Evolutionary conservation across 1,284 basidiomycete genomes (phyloP), one percentile per base, ranked within the genome.

Genomic region (Bondarzewia mesenterica): DNA sequence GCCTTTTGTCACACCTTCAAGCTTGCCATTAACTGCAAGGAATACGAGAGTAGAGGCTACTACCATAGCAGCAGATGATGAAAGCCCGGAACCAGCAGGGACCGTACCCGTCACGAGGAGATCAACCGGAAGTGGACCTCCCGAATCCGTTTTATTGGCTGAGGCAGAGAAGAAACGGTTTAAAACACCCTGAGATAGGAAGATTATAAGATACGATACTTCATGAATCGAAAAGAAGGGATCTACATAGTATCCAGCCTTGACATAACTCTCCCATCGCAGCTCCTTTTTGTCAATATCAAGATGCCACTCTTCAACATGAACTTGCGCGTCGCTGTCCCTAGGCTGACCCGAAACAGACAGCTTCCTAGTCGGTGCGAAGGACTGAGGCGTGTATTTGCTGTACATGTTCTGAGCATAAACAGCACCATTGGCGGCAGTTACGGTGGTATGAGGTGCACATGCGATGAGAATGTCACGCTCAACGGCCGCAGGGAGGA

Each of bases 261-360:
- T 91, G 58, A 92, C 80, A 62, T 92, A 93, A 60, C 85, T 89
- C 60, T 89, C 86, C 91, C 89, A 93, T 48, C 85, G 69, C 27
- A 88, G 67, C 55, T 84, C 77, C 23, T 73, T 70, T 39, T 76
- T 81, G 57, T 86, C 75, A 50, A 91, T 89, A 38, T 83, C 81
- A 15, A 92, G 68, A 56, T 84, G 72, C 86, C 86, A 89, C 38
- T 71, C 64, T 49, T 77, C 71, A 5, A 69, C 63, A 50, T 68
- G 64, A 3, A 73, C 74, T 10, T 70, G 63, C 18, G 67, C 66
- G 3, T 67, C 66, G 27, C 21, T 23, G 14, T 15, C n/a, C 0
- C 60, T 61, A 10, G 63, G 56, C 1, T 62, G 54, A 15, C 57
- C 57, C 32, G 47, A 50, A 60, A 43, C 36, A 26, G 54, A 59